These are phyloP conservation scores for Wallacemonas sp. DNA, from an alignment of 208 protist genomes.

Conservation along the genomic window DNA sequence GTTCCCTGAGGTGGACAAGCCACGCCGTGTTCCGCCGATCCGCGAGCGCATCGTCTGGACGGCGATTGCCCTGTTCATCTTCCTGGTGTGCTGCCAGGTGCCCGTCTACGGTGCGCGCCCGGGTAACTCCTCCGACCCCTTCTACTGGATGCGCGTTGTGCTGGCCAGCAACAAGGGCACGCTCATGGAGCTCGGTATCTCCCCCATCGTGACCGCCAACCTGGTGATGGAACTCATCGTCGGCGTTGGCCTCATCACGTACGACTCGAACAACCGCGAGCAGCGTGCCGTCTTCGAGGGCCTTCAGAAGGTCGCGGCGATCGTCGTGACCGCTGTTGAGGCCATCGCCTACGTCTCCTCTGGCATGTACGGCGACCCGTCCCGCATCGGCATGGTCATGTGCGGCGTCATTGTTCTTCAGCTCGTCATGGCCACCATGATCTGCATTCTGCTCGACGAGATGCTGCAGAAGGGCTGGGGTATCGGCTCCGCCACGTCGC, in stretches of 20 bases:
- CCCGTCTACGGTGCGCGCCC: slow-evolving; percentile 98
- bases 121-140: slow-evolving; percentile 96
- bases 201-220: slow-evolving; percentile 97
- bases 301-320: slow-evolving; percentile 97
- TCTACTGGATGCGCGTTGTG: slow-evolving; percentile 99
- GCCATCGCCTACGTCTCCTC: slow-evolving; percentile 97
- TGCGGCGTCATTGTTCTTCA: slow-evolving; percentile 98
- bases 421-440: slow-evolving; percentile 97
- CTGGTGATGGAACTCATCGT: slow-evolving; percentile 98
- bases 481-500: slow-evolving; percentile 98
- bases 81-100: slow-evolving; percentile 99
- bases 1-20: slow-evolving; percentile 95
- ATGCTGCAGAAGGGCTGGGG: slow-evolving; percentile 99
- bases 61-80: slow-evolving; percentile 97
- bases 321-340: slow-evolving; percentile 98
- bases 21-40: slow-evolving; percentile 89
- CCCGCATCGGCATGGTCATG: slow-evolving; percentile 94
- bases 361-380: slow-evolving; percentile 99
- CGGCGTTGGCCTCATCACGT: slow-evolving; percentile 96
- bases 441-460: slow-evolving; percentile 99
- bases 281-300: slow-evolving; percentile 97
- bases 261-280: slow-evolving; percentile 95
- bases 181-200: slow-evolving; percentile 99
- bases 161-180: slow-evolving; percentile 99
- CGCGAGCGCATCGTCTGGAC: slow-evolving; percentile 99